Evolutionary conservation across 495 filamentous ascomycete genomes (phyloP), one percentile per base, ranked within the genome.

Genomic region (Elasticomyces elasticus): DNA sequence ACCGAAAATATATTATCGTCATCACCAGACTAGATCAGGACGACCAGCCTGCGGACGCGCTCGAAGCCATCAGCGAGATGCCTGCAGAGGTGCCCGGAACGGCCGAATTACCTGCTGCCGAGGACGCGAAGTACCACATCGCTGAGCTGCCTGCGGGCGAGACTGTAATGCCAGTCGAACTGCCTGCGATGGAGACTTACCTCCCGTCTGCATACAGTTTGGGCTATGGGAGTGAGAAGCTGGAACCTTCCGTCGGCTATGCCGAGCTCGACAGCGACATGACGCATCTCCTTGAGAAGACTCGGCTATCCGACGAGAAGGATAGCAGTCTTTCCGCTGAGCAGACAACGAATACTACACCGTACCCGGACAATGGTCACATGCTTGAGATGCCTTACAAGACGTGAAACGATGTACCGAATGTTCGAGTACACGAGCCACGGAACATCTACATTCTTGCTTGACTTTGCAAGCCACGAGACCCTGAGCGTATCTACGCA

Each of bases 1-100:
- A 58, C 24, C 2, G 49, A 23, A 58, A 58, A 30, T 58, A 46
- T 24, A 42, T 58, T 12, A 52, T 58, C 24, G 55, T 58, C 20
- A 23, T 58, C 12, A 52, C 49, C 13, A 48, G 48, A 22, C 30
- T 30, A 35, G 42, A 45, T 7, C 19, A 51, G 15, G 54, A 56
- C 7, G 47, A 40, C 11, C n/a, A 51, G 54, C 54, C 48, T 35
- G 26, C n/a, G 27, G 24, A 19, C 13, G 3, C 6, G 4, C 17
- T 45, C 3, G 42, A 51, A 24, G 30, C 30, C 19, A 17, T 46
- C 17, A 28, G 40, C 7, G 54, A 56, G 30, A 23, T 52, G 40
- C 40, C 33, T n/a, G 48, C 46, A 17, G 53, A 49, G 15, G 44
- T 15, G 42, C 17, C 40, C 15, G 20, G 12, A 17, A 44, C 38